Percentiles rank a stretch among this genome's conserved stretches.
Evolutionary conservation across 805 yeast genomes (phyloP).

Genomic region (Wickerhamomyces canadensis): DNA sequence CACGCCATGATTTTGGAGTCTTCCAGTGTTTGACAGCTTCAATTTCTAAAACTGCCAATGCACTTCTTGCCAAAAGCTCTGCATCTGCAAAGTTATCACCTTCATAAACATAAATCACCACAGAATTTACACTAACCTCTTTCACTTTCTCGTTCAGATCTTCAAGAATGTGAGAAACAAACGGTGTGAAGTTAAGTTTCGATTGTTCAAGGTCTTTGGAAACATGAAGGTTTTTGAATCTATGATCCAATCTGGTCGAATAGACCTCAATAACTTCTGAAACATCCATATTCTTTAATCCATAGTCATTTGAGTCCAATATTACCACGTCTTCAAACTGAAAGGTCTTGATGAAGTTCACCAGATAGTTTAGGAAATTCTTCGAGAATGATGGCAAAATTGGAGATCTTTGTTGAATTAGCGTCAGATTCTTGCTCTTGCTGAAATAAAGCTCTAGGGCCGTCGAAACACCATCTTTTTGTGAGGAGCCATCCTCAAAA

Average conservation of each 20-base stretch:
- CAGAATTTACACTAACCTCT: conserved; percentile 28
- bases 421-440: conserved; percentile 34
- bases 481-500: conserved; percentile 13
- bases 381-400: conserved; percentile 57
- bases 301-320: conserved; percentile 71
- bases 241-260: conserved; percentile 13
- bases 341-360: conserved; percentile 41
- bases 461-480: conserved; percentile 37
- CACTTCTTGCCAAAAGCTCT: conserved; percentile 37
- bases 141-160: conserved; percentile 6
- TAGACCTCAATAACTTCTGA: conserved; percentile 14
- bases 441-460: conserved; percentile 61
- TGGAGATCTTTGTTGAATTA: conserved; percentile 84
- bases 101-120: conserved; percentile 71
- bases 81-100: conserved; percentile 87
- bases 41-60: conserved; percentile 25
- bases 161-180: conserved; percentile 1
- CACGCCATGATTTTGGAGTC: conserved; percentile 76
- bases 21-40: conserved; percentile 29
- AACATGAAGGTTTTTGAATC: conserved; percentile 13
- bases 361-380: conserved; percentile 45
- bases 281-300: conserved; percentile 27
- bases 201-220: conserved; percentile 6
- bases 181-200: conserved; percentile 9
- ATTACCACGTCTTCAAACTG: conserved; percentile 44